Conservation (phyloP, 169 alveolate species). For the Plasmodium chabaudi region DNA sequence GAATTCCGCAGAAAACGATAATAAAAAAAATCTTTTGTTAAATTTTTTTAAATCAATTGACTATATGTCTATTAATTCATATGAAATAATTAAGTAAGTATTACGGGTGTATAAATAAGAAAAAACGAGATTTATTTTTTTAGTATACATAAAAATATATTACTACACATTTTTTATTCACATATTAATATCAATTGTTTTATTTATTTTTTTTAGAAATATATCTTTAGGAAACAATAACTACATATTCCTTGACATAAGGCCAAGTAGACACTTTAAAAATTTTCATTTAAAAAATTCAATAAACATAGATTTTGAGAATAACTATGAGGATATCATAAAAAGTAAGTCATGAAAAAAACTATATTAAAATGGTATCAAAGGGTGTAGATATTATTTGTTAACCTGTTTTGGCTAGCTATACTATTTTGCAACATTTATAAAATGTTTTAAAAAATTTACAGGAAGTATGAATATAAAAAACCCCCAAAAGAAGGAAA, state of each 20-base stretch:
- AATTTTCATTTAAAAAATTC: conserved; percentile 39
- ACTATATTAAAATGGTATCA: no score
- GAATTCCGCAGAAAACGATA: conserved; percentile 28
- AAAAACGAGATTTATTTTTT: background rate
- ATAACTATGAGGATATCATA: conserved; percentile 13
- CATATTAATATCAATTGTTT: background rate
- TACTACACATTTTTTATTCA: background rate
- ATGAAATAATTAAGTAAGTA: conserved; percentile 46
- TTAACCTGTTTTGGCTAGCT: no score
- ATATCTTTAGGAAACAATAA: conserved; percentile 29
- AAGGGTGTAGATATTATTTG: no score
- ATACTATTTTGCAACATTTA: no score
- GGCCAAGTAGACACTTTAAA: conserved; percentile 24
- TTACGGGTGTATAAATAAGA: no score
- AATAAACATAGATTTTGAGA: conserved; percentile 28
- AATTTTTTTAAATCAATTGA: conserved; percentile 62
- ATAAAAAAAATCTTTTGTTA: conserved; percentile 33
- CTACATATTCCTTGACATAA: conserved; percentile 49
- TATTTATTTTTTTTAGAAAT: conserved; percentile 24
- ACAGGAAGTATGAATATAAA: conserved; percentile 4
- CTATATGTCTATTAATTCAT: conserved; percentile 65
- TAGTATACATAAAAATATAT: background rate
- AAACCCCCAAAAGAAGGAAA: background rate
- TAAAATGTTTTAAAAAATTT: background rate
- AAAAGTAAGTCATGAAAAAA: conserved; percentile 7